Evolutionary conservation across 352 stramenopile genomes (phyloP).

Genomic region (Phytopythium chamaehyphon): DNA sequence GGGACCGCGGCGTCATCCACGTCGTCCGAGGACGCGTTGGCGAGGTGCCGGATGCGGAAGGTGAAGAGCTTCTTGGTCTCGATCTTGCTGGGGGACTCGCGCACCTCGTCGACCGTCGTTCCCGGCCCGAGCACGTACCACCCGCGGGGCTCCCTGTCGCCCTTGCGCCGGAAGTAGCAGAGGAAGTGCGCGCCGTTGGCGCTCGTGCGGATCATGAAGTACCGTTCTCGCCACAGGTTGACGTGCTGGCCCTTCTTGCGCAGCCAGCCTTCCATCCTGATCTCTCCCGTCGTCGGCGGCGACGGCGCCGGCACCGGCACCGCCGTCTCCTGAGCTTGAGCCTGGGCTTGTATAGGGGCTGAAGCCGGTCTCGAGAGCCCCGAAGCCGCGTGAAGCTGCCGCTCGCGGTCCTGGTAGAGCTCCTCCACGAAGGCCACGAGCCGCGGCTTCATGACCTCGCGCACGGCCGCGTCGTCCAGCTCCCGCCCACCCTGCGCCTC

Average conservation of each 20-base stretch:
- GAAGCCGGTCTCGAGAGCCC: conserved; percentile 3
- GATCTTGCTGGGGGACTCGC: conserved; percentile 83
- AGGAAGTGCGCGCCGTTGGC: conserved; percentile 74
- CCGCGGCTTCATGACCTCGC: conserved; percentile 70
- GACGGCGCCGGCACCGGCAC: conserved; percentile 9
- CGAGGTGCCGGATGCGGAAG: conserved; percentile 70
- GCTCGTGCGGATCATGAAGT: conserved; percentile 87
- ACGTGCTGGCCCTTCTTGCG: conserved; percentile 86
- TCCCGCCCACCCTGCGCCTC: conserved; percentile 18
- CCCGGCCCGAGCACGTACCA: conserved; percentile 79
- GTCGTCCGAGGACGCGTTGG: conserved; percentile 43
- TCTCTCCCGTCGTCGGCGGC: conserved; percentile 44
- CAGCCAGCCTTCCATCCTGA: conserved; percentile 84
- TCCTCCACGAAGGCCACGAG: conserved; percentile 76
- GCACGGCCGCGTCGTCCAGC: conserved; percentile 52
- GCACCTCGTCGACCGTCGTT: conserved; percentile 80
- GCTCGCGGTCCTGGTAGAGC: conserved; percentile 63
- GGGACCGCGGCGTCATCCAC: conserved; percentile 27
- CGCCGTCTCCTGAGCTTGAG: conserved; percentile 4
- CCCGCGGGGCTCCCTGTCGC: conserved; percentile 74
- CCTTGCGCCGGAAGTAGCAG: conserved; percentile 84
- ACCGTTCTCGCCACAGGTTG: conserved; percentile 81
- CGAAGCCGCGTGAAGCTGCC: conserved; percentile 9
- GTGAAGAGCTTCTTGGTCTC: conserved; percentile 86
- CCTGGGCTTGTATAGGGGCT: conserved; percentile 6